Evolutionary conservation across 768 basidiomycete species (phyloP), one percentile per base, ranked within the genome.

Genomic region (Termitomyces sp.): DNA sequence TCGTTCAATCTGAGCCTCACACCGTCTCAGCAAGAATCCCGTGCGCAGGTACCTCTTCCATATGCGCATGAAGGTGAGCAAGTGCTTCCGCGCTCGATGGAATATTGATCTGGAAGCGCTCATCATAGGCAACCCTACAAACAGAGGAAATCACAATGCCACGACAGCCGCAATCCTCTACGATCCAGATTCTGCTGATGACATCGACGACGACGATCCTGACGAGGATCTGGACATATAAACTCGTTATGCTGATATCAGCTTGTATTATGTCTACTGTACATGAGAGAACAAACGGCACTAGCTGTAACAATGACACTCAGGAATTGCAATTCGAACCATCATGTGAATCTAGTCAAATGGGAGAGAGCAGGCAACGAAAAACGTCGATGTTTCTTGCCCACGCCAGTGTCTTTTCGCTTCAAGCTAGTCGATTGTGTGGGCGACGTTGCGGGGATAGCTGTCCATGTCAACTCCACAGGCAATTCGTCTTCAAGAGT

Each of bases 191-290:
- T 92, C 91, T 27, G 93, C 90, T 27, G 95, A 97, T 66, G 95
- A 97, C 62, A 82, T 95, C 50, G 95, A 97, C 66, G 95, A 95
- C 54, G 95, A 96, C 54, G 95, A 97, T 75, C 95, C 95, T 21
- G 95, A 97, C 63, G 95, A 96, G 67, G 94, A 96, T 71, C 74
- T 96, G 58, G 91, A 96, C 65, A 89, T 95, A 56, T 94, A 65
- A 68, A 40, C 5, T 16, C 14, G 32, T 46, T 41, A 42, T 19
- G 16, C 25, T 41, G 9, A 19, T 19, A n/a, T 31, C 3, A 16
- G 31, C 27, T 40, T 29, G 23, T 21, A 35, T 42, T 56, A 34
- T 3, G 27, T 41, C n/a, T 47, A 47, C 31, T 21, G 14, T n/a
- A 51, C 32, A 57, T 5, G 47, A 34, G 42, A 29, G 23, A 37